Evolutionary conservation across 805 yeast genomes (phyloP).

Genomic region (Barnettozyma populi): DNA sequence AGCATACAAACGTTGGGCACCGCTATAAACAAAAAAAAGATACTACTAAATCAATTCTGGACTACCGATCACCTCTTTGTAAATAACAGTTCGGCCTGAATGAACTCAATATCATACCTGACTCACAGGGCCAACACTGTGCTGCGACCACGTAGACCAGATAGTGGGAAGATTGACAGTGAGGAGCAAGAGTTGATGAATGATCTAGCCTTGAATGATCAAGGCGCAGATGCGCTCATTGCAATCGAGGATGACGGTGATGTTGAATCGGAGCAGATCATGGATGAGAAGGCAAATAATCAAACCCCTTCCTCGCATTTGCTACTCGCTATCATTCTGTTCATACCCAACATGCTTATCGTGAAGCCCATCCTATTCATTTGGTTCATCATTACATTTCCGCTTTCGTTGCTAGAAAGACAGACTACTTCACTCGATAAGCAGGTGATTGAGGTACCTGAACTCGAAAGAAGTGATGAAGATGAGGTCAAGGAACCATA

Average conservation of each 20-base stretch:
- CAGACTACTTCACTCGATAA: not conserved
- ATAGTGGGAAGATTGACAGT: not conserved
- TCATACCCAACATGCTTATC: conserved; percentile 45
- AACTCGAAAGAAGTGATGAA: not conserved
- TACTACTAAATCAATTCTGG: not conserved
- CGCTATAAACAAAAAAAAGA: not conserved
- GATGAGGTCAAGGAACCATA: conserved; percentile 6
- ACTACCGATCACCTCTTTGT: not conserved
- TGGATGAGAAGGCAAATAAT: not conserved
- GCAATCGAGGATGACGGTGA: not conserved
- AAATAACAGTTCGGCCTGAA: not conserved
- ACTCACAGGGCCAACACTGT: conserved; percentile 23
- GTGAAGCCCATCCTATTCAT: conserved; percentile 45
- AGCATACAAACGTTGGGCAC: not conserved
- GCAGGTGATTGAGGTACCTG: not conserved
- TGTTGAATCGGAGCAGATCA: not conserved
- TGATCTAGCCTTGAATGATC: not conserved
- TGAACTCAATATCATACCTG: conserved; percentile 27
- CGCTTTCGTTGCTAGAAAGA: conserved; percentile 41
- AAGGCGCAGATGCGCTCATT: not conserved
- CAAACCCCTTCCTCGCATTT: conserved; percentile 13
- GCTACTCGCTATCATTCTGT: conserved; percentile 30
- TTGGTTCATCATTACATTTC: conserved; percentile 52
- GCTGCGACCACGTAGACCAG: conserved; percentile 12
- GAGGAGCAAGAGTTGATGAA: not conserved